phyloP scores from a whole-genome alignment of 148 eudicot genomes.

The Silene conica region DNA sequence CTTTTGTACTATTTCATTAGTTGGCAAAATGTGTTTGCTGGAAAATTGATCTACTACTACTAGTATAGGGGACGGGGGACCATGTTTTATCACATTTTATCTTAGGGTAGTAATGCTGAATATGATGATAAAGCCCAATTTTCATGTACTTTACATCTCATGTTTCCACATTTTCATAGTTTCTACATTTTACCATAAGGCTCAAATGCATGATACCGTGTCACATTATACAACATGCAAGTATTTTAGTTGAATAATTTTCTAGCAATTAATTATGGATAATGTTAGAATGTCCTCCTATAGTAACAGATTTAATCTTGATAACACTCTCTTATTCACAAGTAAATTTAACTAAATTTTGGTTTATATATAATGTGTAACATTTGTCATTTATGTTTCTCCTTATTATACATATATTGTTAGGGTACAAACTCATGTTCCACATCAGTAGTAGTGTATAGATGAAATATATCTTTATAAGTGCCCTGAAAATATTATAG shows the following conservation, averaged over 20 bases:
- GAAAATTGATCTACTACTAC: constrained; percentile 25
- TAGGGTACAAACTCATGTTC: too few relatives aligned
- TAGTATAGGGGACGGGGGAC: constrained; percentile 32
- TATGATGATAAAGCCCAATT: constrained; percentile 28
- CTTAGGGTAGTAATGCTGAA: constrained; percentile 25
- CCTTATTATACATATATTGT: too few relatives aligned
- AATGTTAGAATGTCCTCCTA: too few relatives aligned
- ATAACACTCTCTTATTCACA: too few relatives aligned
- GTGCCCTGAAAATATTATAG: too few relatives aligned
- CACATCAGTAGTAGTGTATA: too few relatives aligned
- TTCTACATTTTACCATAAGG: neutral
- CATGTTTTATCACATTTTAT: constrained; percentile 18
- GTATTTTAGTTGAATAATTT: neutral
- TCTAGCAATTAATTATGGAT: too few relatives aligned
- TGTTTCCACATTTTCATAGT: neutral
- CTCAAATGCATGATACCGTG: neutral
- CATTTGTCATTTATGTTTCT: too few relatives aligned
- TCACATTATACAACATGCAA: neutral
- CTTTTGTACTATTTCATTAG: constrained; percentile 21
- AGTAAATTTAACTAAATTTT: too few relatives aligned
- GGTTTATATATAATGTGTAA: too few relatives aligned
- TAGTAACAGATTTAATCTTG: too few relatives aligned
- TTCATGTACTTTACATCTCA: constrained; percentile 28
- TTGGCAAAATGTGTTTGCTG: constrained; percentile 22
- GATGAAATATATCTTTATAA: too few relatives aligned